These are phyloP conservation scores for Chlorella vulgaris DNA, from an alignment of 139 green algal species.

Conservation along the genomic window DNA sequence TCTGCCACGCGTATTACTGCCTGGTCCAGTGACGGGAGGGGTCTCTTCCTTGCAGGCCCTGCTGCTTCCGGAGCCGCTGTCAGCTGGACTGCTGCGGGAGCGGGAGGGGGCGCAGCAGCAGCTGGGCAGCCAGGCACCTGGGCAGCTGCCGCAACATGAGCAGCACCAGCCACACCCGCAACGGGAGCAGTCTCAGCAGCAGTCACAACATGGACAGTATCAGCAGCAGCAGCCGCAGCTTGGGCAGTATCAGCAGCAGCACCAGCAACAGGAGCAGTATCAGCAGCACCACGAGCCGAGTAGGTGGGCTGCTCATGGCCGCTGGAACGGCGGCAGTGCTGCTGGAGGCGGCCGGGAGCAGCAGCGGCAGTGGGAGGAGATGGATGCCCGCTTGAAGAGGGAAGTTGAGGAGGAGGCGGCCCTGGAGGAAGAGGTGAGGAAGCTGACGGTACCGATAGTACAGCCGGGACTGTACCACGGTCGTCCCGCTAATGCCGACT, in stretches of 20 bases:
- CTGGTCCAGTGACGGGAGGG: not conserved
- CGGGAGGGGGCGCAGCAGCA: not conserved
- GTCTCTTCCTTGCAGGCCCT: not conserved
- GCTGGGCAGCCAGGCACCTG: too few species aligned
- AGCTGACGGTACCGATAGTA: not conserved
- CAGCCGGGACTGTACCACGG: not conserved
- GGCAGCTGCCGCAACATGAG: too few species aligned
- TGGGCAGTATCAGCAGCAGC: not conserved
- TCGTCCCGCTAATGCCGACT: not conserved
- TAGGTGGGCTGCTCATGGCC: not conserved
- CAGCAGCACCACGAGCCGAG: not conserved
- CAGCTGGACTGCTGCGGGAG: constrained; percentile 17
- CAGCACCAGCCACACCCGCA: not conserved
- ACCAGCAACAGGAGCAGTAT: not conserved
- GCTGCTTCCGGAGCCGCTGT: constrained; percentile 10
- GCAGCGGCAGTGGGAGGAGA: not conserved
- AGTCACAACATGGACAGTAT: too few species aligned
- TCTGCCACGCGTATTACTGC: not conserved
- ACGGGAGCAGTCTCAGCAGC: not conserved
- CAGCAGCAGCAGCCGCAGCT: not conserved
- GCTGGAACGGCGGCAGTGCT: not conserved
- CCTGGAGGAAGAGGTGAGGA: not conserved
- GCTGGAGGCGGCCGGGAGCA: not conserved
- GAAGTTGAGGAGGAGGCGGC: not conserved
- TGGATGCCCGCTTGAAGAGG: not conserved